Conservation (phyloP, 768 basidiomycete genomes). For the Tylopilus plumbeoviolaceoides region DNA sequence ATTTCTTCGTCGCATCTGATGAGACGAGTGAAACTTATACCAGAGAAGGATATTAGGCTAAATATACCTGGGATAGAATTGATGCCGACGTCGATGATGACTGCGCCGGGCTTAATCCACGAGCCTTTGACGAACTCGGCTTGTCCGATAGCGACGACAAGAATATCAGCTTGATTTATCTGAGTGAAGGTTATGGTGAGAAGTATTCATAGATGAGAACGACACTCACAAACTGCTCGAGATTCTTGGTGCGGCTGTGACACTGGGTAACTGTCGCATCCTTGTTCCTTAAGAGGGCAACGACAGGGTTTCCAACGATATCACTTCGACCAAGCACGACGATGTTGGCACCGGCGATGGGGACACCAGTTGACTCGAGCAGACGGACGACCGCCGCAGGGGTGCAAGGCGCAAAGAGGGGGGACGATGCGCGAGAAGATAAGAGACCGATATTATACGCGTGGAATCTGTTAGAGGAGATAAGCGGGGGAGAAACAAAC, state of each 20-base stretch:
- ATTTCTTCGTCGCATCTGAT: too few species aligned
- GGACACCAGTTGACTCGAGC: constrained; percentile 79
- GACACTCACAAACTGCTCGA: constrained; percentile 67
- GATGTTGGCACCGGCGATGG: constrained; percentile 72
- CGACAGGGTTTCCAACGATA: constrained; percentile 95
- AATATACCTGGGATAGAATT: constrained; percentile 84
- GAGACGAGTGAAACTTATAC: too few species aligned
- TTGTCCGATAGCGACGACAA: constrained; percentile 96
- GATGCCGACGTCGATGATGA: constrained; percentile 97
- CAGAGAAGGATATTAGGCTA: not conserved
- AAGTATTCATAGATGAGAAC: constrained; percentile 9
- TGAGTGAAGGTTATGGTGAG: constrained; percentile 27
- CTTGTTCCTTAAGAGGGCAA: constrained; percentile 80
- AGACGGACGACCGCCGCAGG: constrained; percentile 90
- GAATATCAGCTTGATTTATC: constrained; percentile 84
- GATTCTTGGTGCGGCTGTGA: constrained; percentile 84
- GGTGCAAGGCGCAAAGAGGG: constrained; percentile 93
- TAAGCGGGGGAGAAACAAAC: constrained; percentile 3
- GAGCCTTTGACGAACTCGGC: constrained; percentile 86
- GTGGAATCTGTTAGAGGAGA: constrained; percentile 66
- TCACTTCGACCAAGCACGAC: constrained; percentile 97
- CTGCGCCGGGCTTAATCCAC: constrained; percentile 93
- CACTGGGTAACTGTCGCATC: constrained; percentile 98
- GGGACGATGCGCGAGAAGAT: constrained; percentile 82
- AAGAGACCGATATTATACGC: constrained; percentile 97